Evolutionary conservation across 805 yeast species (phyloP).

Genomic region (Myxozyma monticola): DNA sequence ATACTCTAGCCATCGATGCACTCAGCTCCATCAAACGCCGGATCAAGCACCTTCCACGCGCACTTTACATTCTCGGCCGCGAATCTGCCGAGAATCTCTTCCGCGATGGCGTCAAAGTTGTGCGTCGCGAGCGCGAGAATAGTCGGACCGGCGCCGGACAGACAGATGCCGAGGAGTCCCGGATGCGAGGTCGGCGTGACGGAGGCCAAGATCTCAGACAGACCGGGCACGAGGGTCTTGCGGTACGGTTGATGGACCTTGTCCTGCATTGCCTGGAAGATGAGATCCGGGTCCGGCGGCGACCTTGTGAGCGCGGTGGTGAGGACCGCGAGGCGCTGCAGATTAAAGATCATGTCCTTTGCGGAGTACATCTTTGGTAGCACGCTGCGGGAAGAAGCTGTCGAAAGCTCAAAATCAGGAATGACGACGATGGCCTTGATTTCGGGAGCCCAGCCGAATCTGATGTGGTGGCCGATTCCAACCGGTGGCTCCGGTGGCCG

Average conservation of each 20-base stretch:
- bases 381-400: slow-evolving; percentile 88
- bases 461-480: slow-evolving; percentile 83
- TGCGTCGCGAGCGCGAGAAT: slow-evolving; percentile 89
- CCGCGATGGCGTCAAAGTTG: slow-evolving; percentile 80
- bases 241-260: slow-evolving; percentile 97
- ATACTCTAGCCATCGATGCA: slow-evolving; percentile 8
- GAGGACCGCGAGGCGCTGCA: slow-evolving; percentile 88
- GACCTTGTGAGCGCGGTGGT: slow-evolving; percentile 88
- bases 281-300: slow-evolving; percentile 77
- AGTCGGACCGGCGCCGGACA: slow-evolving; percentile 98
- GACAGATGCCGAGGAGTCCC: slow-evolving; percentile 89
- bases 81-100: slow-evolving; percentile 69
- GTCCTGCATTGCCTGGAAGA: slow-evolving; percentile 95
- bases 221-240: slow-evolving; percentile 86
- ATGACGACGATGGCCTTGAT: slow-evolving; percentile 88
- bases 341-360: slow-evolving; percentile 83
- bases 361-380: slow-evolving; percentile 77
- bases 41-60: slow-evolving; percentile 78
- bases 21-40: slow-evolving; percentile 83
- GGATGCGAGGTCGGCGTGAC: slow-evolving; percentile 76
- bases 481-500: slow-evolving; percentile 81
- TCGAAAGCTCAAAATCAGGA: slow-evolving; percentile 91
- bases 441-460: slow-evolving; percentile 76
- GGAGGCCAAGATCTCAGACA: slow-evolving; percentile 71
- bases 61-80: slow-evolving; percentile 66